These are phyloP conservation scores for Xylariaceae sp. DNA, from an alignment of 2,329 filamentous ascomycete species.

Conservation along the genomic window DNA sequence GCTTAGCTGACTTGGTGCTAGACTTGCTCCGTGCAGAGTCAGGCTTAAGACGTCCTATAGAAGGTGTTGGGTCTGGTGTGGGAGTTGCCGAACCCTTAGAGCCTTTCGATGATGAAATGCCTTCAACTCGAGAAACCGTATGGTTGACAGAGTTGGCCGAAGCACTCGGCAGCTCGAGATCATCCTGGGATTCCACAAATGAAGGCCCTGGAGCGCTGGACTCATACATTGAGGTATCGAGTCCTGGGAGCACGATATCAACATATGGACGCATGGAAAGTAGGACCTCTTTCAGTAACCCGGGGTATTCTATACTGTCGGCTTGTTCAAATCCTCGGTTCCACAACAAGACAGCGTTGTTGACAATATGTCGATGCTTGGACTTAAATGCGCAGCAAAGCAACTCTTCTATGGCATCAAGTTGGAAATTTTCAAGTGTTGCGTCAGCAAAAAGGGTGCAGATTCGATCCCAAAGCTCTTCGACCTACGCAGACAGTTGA, in stretches of 20 bases:
- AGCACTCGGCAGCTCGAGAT: constrained; percentile 28
- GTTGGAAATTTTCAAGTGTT: constrained; percentile 40
- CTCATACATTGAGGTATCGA: constrained; percentile 36
- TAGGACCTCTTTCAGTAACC: constrained; percentile 59
- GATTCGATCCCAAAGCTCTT: constrained; percentile 48
- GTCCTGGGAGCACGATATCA: constrained; percentile 44
- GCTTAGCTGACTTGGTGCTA: constrained; percentile 29
- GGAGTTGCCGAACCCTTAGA: constrained; percentile 32
- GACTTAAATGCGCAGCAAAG: constrained; percentile 54
- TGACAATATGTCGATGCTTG: constrained; percentile 54
- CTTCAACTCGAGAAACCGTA: constrained; percentile 13
- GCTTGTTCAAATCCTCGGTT: constrained; percentile 63
- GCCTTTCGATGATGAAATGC: constrained; percentile 22
- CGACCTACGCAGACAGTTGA: constrained; percentile 39
- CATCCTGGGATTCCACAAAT: constrained; percentile 49
- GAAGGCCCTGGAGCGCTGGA: constrained; percentile 37
- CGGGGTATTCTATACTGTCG: constrained; percentile 59
- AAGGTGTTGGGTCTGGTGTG: constrained; percentile 31
- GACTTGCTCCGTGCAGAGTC: constrained; percentile 24
- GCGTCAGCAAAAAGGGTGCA: constrained; percentile 37
- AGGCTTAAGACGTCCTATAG: constrained; percentile 25
- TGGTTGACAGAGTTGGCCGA: constrained; percentile 21
- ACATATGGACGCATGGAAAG: constrained; percentile 53
- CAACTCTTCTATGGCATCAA: constrained; percentile 51
- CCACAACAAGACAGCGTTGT: constrained; percentile 55